A percentile compares a stretch with the other conserved stretches of the same genome.
phyloP scores from a whole-genome alignment of 1,139 yeast species.

The Suhomyces coccinellae region DNA sequence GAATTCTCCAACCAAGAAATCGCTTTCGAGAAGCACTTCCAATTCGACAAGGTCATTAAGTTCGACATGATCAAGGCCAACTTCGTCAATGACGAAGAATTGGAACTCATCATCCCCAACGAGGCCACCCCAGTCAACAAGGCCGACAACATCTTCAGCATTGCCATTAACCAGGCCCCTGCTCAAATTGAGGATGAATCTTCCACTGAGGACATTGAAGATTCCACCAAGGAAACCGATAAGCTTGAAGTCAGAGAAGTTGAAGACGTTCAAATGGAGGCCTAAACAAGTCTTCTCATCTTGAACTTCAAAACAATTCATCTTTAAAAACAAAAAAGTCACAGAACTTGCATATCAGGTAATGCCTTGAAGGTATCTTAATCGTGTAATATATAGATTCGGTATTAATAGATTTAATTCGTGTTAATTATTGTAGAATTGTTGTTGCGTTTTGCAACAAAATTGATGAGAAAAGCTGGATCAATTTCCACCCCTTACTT shows the following conservation, averaged over 20 bases:
- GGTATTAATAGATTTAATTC: slow-evolving; percentile 9
- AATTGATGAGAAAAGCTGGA: background rate
- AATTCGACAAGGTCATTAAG: slow-evolving; percentile 44
- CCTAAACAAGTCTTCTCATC: background rate
- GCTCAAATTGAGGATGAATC: slow-evolving; percentile 16
- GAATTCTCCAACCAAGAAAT: slow-evolving; percentile 45
- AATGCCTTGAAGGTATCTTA: slow-evolving; percentile 10
- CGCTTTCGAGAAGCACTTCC: slow-evolving; percentile 47
- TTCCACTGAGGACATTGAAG: slow-evolving; percentile 15
- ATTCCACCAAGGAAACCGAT: slow-evolving; percentile 4
- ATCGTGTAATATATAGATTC: slow-evolving; percentile 7
- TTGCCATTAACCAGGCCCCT: slow-evolving; percentile 24
- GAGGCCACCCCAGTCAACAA: slow-evolving; percentile 29
- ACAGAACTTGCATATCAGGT: slow-evolving; percentile 3
- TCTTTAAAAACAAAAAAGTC: background rate
- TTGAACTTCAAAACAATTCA: background rate
- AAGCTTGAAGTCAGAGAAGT: slow-evolving; percentile 2
- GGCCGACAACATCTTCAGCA: slow-evolving; percentile 26
- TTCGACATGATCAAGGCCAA: slow-evolving; percentile 42
- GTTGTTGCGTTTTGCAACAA: background rate
- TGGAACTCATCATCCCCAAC: slow-evolving; percentile 46
- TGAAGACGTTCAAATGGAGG: slow-evolving; percentile 13
- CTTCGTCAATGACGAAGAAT: slow-evolving; percentile 41
- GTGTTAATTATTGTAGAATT: background rate
- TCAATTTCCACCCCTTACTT: background rate